A percentile compares a stretch with the other conserved stretches of the same genome.
Evolutionary conservation across 2,329 filamentous ascomycete genomes (phyloP).

Genomic region (Orbilia javanica): DNA sequence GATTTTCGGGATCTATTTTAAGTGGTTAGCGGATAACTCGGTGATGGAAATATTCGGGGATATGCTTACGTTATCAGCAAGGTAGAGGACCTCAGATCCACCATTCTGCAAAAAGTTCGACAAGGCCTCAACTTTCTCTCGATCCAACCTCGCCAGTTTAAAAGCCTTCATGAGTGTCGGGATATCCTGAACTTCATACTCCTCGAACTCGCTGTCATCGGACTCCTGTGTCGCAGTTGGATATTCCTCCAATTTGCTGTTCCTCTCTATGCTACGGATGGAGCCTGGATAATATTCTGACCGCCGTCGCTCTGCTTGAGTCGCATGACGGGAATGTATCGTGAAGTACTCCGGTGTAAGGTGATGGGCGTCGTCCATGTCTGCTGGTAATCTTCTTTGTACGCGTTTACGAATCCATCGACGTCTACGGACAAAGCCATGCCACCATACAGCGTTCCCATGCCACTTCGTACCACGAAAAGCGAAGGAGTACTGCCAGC

Average conservation of each 20-base stretch:
- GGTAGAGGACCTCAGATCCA: conserved; percentile 79
- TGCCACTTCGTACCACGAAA: conserved; percentile 88
- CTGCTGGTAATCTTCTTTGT: conserved; percentile 69
- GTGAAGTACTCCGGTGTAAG: conserved; percentile 84
- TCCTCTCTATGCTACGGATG: conserved; percentile 54
- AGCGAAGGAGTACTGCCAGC: conserved; percentile 95
- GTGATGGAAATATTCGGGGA: background rate
- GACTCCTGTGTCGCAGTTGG: conserved; percentile 61
- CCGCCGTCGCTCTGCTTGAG: conserved; percentile 62
- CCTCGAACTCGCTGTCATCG: conserved; percentile 68
- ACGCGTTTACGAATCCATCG: conserved; percentile 87
- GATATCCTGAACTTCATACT: conserved; percentile 74
- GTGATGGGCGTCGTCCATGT: conserved; percentile 72
- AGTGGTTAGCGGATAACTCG: background rate
- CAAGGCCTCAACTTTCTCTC: conserved; percentile 88
- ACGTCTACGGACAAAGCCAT: conserved; percentile 90
- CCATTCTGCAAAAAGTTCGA: conserved; percentile 84
- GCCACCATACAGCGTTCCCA: conserved; percentile 87
- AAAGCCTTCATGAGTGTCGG: conserved; percentile 77
- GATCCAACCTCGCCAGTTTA: conserved; percentile 80
- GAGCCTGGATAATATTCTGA: conserved; percentile 51
- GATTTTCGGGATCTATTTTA: conserved; percentile 78
- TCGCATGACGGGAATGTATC: conserved; percentile 71
- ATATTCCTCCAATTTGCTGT: conserved; percentile 43
- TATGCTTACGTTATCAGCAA: conserved; percentile 72